These are phyloP conservation scores for Thermochaetoides thermophila DNA, from an alignment of 495 filamentous ascomycete species.

Conservation along the genomic window DNA sequence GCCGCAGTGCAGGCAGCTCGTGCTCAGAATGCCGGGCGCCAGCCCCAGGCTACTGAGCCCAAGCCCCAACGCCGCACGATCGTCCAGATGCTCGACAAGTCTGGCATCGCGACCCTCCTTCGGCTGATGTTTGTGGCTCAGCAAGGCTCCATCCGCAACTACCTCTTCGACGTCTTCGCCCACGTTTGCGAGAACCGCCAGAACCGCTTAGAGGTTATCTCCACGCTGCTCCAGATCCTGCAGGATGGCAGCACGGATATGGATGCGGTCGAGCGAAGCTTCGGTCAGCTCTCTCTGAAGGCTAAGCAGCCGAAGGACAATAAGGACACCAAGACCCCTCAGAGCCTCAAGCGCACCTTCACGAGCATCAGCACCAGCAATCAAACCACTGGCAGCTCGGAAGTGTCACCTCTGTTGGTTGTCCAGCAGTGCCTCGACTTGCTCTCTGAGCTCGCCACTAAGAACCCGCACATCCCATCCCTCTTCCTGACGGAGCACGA, in stretches of 20 bases:
- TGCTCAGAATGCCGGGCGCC: constrained; percentile 16
- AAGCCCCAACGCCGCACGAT: constrained; percentile 66
- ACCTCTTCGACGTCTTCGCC: constrained; percentile 70
- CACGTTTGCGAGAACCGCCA: constrained; percentile 88
- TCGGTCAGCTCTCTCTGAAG: constrained; percentile 77
- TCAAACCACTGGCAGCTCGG: constrained; percentile 43
- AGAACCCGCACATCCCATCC: constrained; percentile 67
- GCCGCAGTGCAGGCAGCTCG: constrained; percentile 12
- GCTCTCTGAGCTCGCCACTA: constrained; percentile 62
- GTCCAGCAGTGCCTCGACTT: constrained; percentile 86
- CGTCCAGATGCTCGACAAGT: constrained; percentile 92
- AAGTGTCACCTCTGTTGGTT: constrained; percentile 84
- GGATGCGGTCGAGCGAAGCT: constrained; percentile 86
- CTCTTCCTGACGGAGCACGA: constrained; percentile 98
- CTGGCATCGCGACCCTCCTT: constrained; percentile 83
- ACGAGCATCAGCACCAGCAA: constrained; percentile 36
- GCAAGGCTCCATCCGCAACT: constrained; percentile 58
- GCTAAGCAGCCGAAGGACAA: constrained; percentile 62
- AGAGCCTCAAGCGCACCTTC: constrained; percentile 53
- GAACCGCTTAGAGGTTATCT: constrained; percentile 89
- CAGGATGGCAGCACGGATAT: constrained; percentile 91
- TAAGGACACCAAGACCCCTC: constrained; percentile 60
- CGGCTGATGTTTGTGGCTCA: constrained; percentile 95
- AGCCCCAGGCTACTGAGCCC: constrained; percentile 17
- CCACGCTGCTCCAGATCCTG: constrained; percentile 80